Base-by-base conservation (phyloP, 1,284 basidiomycete genomes). In the Pseudozyma hubeiensis region DNA sequence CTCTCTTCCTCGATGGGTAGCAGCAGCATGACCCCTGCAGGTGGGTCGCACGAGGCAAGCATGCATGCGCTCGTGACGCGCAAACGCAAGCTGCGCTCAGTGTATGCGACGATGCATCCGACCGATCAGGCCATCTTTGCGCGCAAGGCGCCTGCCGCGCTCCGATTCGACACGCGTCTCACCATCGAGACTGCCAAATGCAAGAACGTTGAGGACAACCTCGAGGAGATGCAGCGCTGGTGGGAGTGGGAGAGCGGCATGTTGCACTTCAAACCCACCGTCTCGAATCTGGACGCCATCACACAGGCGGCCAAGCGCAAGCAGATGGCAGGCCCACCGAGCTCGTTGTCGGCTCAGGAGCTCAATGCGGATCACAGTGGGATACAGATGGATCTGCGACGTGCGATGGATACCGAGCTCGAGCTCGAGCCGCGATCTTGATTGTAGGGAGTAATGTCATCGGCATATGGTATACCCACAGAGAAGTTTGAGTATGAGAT, bases 81-180 rank as follows among this genome's bases (percentile, higher is more conserved):
- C 30, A 74, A 74, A 56, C 64, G 71, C 11, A 74, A 74, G 55
- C 59, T 74, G 33, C 64, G 65, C 8, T 69, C 71, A 3, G 71
- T 74, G 44, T 74, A 74, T 30, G 71, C 55, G 44, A 74, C 71
- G n/a, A 33, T 68, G 19, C 71, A 74, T 30, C 65, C 71, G 5
- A 65, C 62, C 8, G 71, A 74, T 48, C 61, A 74, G 40, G 71
- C 71, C 43, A 74, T 74, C 65, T 74, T 74, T 65, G 65, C 71
- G 5, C 57, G 65, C 33, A 68, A 68, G 31, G 71, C 71, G n/a
- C 65, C 71, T 10, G 50, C 65, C 16, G 58, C 62, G 5, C 41
- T 74, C 45, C 64, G 62, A 1, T 63, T 65, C 62, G 71, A 74
- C 19, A 55, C 58, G 11, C 47, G 71, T 1, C 71, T 74, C 37